Evolutionary conservation across 352 stramenopile species (phyloP), one percentile per base, ranked within the genome.

Genomic region (Blastocystis sp.): DNA sequence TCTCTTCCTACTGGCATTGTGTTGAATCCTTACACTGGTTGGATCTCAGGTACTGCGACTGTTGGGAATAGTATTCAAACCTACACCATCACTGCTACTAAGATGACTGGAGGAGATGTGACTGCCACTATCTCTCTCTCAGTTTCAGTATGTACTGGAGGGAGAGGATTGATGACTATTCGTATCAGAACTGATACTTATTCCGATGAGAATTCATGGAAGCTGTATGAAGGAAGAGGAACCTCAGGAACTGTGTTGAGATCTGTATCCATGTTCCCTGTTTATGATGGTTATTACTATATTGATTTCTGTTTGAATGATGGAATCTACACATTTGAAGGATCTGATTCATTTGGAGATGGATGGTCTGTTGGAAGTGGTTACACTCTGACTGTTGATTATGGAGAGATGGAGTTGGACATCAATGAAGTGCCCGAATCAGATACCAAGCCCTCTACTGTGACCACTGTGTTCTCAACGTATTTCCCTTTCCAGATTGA

Each of bases 61-160:
- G 9, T 21, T 16, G 71, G 67, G 32, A 24, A 7, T 71, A 19
- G 37, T 58, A 4, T 7, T 3, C 71, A 35, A 1, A 19, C 9
- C 7, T 83, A 83, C 32, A 35, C 71, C 3, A 83, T 83, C 57
- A 83, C 71, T 14, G 71, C 71, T 35, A 83, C 35, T 4, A 83
- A 83, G 65, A 39, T 75, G 19, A 54, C 3, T 54, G 39, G 32
- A 54, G 65, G 35, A n/a, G 37, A 32, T 42, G 16, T 42, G 7
- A 75, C 65, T 19, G 7, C 29, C 7, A 24, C 37, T 39, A n/a
- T 75, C 65, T 49, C 65, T 24, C 42, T 69, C 59, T 19, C 59
- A 4, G 65, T 75, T 19, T 16, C 24, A 42, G 42, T 42, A 7
- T 73, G 61, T 39, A 42, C 32, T 21, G 61, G 24, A 29, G 61